These are phyloP conservation scores for Capsella bursapastoris DNA, from an alignment of 345 rosid genomes.

Conservation along the genomic window DNA sequence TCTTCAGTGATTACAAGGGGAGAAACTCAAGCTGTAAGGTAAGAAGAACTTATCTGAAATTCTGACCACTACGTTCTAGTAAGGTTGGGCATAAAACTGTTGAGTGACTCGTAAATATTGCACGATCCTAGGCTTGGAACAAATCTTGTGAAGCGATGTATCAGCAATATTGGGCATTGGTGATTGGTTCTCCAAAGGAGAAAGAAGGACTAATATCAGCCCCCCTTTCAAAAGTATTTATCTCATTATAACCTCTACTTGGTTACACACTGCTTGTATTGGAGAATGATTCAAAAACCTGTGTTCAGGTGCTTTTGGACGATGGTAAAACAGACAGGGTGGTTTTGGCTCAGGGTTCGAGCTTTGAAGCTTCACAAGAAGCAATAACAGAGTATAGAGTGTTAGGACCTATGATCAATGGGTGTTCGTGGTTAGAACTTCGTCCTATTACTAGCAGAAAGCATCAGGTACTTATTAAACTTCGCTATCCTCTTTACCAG, in stretches of 20 bases:
- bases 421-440: constrained; percentile 91
- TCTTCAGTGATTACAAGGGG: constrained; percentile 65
- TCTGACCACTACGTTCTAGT: not conserved
- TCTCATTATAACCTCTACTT: constrained; percentile 8
- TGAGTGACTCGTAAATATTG: not conserved
- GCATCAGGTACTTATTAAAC: constrained; percentile 69
- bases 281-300: constrained; percentile 9
- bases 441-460: constrained; percentile 80
- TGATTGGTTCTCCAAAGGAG: constrained; percentile 84
- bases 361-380: constrained; percentile 79
- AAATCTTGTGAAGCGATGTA: constrained; percentile 72
- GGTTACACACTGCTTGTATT: constrained; percentile 7
- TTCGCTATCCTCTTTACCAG: not conserved
- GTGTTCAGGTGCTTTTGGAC: constrained; percentile 71
- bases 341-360: constrained; percentile 65
- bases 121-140: constrained; percentile 69
- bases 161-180: constrained; percentile 88
- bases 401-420: constrained; percentile 85
- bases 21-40: constrained; percentile 66
- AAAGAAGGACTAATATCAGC: constrained; percentile 78
- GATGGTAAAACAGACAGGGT: constrained; percentile 94
- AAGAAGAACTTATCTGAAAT: constrained; percentile 9
- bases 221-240: constrained; percentile 79
- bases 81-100: constrained; percentile 7
- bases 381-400: constrained; percentile 86